Base-by-base conservation (phyloP, 2,329 filamentous ascomycete genomes). In the Penicillium sp. region DNA sequence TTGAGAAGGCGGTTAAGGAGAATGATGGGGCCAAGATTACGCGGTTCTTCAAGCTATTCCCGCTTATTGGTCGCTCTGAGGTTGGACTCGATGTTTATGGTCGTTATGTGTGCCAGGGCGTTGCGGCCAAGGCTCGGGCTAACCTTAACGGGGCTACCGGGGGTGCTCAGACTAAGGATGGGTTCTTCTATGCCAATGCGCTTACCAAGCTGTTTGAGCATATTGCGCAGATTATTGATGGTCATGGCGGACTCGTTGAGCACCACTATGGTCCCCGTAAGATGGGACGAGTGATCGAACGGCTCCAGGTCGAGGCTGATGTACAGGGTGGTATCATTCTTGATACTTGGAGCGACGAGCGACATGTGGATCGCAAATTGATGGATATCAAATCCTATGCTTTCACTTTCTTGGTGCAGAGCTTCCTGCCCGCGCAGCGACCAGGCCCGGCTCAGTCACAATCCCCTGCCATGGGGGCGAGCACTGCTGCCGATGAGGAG, bases 301-400 rank as follows among this genome's bases (percentile, higher is more conserved):
- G 91, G 43, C 80, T 99, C 56, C 94, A 99, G 75, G 86, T 93
- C 69, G 94, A 99, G 77, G 94, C 92, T 2, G 94, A 99, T 75
- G 89, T 96, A 1, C 94, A 99, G 77, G 94, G 93, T 21, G 94
- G 94, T 63, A 96, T 97, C 65, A 88, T 99, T 58, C 80, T 99
- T 52, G 94, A 99, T 72, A 94, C 93, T 0, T 99, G 94, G 92
- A 88, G 87, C 55, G 94, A 99, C 63, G 93, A 97, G 71, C 85
- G 92, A 58, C 84, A 81, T 59, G 86, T 99, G 48, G 90, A 93
- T 70, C 86, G 93, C 67, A 91, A 89, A 70, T 80, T 99, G 60
- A 97, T 90, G 3, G 94, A 99, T 69, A 91, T 96, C 74, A 97
- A 95, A 78, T 96, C 93, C 55, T 99, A 99, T 71, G 93, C 94